Base-by-base conservation (phyloP, 2,329 filamentous ascomycete genomes). In the Escovopsis sp. region DNA sequence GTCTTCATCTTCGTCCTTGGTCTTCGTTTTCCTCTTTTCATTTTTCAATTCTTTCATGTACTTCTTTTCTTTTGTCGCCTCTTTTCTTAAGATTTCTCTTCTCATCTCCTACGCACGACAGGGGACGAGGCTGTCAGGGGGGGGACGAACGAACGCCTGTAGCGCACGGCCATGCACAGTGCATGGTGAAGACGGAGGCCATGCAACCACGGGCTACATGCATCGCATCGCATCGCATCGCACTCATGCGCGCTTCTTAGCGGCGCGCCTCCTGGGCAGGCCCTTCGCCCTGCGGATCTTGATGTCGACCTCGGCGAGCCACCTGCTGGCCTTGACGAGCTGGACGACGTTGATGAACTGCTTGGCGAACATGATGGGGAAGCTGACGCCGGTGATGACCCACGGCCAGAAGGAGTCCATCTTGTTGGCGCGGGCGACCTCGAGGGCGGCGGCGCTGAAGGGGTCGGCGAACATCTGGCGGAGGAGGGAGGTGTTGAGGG, bases 301-400 rank as follows among this genome's bases (percentile, higher is more conserved):
- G 26, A 80, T 58, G 49, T 98, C 90, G n/a, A 86, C 86, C 60
- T 96, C 87, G 0, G 85, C 90, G 27, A 98, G 68, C 78, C 84
- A 92, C 52, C 76, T 76, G 59, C 85, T 87, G 6, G 90, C 90
- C 60, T 94, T 93, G 51, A 93, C 73, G 48, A 98, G 70, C 65
- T 98, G 90, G 33, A 96, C 71, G 34, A 94, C 69, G 51, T 98
- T 98, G 67, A 96, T 84, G 50, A 81, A 69, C 56, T 98, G 90
- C 70, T 98, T 98, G 47, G 77, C 68, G 17, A 75, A 64, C 87
- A 96, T 96, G 54, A 94, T 66, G 11, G 87, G 87, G 46, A 80
- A 76, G 49, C 82, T 87, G 47, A 92, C 61, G 18, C 74, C 72
- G 31, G 83, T 81, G 43, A 96, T 68, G 34, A 90, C 70, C 90